phyloP scores from a whole-genome alignment of 202 grass and related monocot genomes.

The Setaria italica region DNA sequence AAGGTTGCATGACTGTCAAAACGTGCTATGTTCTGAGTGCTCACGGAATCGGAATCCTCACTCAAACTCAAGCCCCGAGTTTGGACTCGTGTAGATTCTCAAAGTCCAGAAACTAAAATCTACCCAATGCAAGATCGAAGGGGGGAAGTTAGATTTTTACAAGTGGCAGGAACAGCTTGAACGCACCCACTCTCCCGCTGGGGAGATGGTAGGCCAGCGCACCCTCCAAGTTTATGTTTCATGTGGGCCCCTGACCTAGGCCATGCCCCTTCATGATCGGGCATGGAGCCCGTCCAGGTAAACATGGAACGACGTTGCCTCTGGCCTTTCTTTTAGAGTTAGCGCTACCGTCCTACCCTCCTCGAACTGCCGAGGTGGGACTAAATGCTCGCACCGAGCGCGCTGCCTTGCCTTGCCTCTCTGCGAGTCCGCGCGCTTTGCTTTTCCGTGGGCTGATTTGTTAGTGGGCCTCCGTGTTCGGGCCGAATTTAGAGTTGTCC shows the following conservation, averaged over 20 bases:
- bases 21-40: no score
- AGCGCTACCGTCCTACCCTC: rapidly evolving
- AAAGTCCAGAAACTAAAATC: no score
- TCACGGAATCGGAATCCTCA: no score
- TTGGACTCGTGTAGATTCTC: no score
- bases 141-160: background rate
- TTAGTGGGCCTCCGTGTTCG: background rate
- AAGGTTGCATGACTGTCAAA: no score
- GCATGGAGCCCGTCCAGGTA: conserved; percentile 55
- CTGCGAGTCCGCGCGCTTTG: background rate
- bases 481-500: background rate
- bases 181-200: conserved; percentile 55
- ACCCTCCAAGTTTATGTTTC: conserved; percentile 33
- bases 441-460: background rate
- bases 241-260: conserved; percentile 48
- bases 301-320: background rate
- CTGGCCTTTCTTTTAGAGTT: background rate
- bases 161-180: conserved; percentile 17
- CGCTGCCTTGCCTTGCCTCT: no score
- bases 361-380: background rate
- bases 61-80: no score
- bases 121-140: background rate
- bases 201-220: conserved; percentile 55
- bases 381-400: background rate
- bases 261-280: conserved; percentile 43